Evolutionary conservation across 2,329 filamentous ascomycete species (phyloP), one percentile per base, ranked within the genome.

Genomic region (Falciphora oryzae): DNA sequence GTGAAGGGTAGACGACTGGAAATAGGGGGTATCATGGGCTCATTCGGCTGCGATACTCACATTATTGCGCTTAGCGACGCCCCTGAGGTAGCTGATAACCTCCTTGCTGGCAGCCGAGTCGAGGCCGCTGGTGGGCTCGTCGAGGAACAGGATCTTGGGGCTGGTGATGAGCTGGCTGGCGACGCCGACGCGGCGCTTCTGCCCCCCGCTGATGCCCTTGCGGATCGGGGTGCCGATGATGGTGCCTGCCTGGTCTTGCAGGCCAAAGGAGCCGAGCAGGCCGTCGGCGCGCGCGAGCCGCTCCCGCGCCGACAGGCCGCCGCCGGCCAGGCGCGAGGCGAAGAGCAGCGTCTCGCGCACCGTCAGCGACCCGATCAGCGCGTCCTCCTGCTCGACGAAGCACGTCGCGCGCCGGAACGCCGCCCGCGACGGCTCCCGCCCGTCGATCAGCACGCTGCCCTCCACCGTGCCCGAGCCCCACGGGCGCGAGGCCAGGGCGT

Each of bases 381-480:
- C 89, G 78, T 96, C 92, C 68, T 96, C 91, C 74, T 96, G 92
- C 78, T 96, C 92, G 28, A 96, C 92, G 72, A 93, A 96, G 60
- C 86, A 86, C 64, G 85, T 89, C 62, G 94, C 80, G 61, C 84
- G 80, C 25, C 86, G 85, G 69, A 94, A 89, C 0, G 79, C 78
- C 10, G 79, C 73, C 10, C 79, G 75, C 1, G 85, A 81, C 4
- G 86, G 76, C 4, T 76, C 71, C 2, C 72, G 73, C 35, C 89
- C 89, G 74, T 95, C 93, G 68, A 91, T 80, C 64, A 84, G 80
- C 18, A 87, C 79, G 3, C 79, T 73, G 22, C 85, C 84, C 7
- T 79, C 80, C 2, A 85, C 80, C 3, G 83, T 82, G 1, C 84
- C 79, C 14, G 83, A 84, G 25, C 80, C 80, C 7, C 82, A 78